phyloP scores from a whole-genome alignment of 768 basidiomycete species.

The Mycena capillaripes region DNA sequence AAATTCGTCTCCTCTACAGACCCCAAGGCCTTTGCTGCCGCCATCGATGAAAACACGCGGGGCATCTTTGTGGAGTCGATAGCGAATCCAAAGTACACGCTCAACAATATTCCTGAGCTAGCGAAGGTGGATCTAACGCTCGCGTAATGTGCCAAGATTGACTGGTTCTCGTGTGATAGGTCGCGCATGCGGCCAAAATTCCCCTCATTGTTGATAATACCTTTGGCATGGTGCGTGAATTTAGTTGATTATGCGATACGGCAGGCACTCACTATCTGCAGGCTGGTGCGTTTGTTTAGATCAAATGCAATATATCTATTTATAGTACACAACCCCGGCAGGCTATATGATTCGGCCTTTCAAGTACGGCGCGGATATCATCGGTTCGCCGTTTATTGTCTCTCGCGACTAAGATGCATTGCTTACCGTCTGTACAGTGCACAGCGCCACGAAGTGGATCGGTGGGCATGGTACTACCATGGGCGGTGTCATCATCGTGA shows the following conservation, averaged over 20 bases:
- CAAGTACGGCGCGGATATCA: conserved; percentile 82
- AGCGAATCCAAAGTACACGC: conserved; percentile 82
- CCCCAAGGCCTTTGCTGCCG: conserved; percentile 71
- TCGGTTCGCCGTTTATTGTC: conserved; percentile 54
- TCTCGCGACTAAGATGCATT: background rate
- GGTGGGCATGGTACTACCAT: conserved; percentile 87
- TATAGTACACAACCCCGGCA: conserved; percentile 16
- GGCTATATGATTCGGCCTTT: conserved; percentile 80
- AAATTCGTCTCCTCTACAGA: conserved; percentile 72
- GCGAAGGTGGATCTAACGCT: conserved; percentile 64
- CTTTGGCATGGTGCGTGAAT: conserved; percentile 73
- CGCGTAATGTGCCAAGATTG: background rate
- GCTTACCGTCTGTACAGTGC: conserved; percentile 54
- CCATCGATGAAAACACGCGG: conserved; percentile 84
- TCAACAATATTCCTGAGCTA: conserved; percentile 77
- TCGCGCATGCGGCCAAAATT: conserved; percentile 80
- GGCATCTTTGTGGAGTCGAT: conserved; percentile 84
- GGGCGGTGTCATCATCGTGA: conserved; percentile 77
- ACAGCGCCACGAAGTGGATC: conserved; percentile 90
- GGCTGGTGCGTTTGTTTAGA: conserved; percentile 58
- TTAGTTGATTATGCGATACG: background rate
- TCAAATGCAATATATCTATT: background rate
- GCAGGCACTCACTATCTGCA: background rate
- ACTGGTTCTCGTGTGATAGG: conserved; percentile 46
- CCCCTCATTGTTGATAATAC: conserved; percentile 89